These are phyloP conservation scores for Hypoxylon sp. DNA, from an alignment of 2,329 filamentous ascomycete species.

Conservation along the genomic window DNA sequence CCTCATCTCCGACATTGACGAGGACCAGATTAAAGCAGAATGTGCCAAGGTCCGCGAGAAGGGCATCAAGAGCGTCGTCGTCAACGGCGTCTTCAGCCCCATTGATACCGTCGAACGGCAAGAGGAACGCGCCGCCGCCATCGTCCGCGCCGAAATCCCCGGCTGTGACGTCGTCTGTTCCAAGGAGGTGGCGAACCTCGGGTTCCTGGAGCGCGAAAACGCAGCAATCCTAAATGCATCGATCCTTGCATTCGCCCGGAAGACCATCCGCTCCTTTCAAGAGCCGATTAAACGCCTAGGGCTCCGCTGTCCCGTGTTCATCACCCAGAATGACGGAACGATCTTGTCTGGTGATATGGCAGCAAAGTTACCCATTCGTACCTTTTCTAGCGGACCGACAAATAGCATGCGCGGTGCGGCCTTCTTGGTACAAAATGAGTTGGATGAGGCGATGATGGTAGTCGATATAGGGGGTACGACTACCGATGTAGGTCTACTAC, in stretches of 20 bases:
- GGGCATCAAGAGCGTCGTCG: constrained; percentile 57
- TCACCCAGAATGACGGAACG: constrained; percentile 71
- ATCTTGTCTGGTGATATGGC: constrained; percentile 62
- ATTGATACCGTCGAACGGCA: constrained; percentile 58
- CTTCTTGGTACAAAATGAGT: constrained; percentile 56
- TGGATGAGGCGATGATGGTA: constrained; percentile 59
- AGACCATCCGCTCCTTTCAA: constrained; percentile 64
- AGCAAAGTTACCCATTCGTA: constrained; percentile 64
- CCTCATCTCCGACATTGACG: constrained; percentile 56
- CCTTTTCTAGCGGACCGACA: constrained; percentile 69
- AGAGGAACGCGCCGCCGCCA: constrained; percentile 56
- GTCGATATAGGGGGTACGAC: constrained; percentile 74
- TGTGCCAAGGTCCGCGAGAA: constrained; percentile 50
- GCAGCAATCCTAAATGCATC: constrained; percentile 70
- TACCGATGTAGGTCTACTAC: constrained; percentile 67
- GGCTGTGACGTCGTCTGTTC: constrained; percentile 58
- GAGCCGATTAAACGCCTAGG: constrained; percentile 58
- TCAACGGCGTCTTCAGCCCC: constrained; percentile 61
- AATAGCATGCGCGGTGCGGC: constrained; percentile 71
- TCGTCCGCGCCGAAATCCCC: constrained; percentile 52
- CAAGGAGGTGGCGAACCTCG: constrained; percentile 60
- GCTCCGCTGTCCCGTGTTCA: constrained; percentile 62
- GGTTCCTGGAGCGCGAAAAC: constrained; percentile 69
- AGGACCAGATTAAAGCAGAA: constrained; percentile 50
- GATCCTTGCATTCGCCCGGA: constrained; percentile 64